Conservation (phyloP, 2,329 filamentous ascomycete species). For the Xylaria sp. region DNA sequence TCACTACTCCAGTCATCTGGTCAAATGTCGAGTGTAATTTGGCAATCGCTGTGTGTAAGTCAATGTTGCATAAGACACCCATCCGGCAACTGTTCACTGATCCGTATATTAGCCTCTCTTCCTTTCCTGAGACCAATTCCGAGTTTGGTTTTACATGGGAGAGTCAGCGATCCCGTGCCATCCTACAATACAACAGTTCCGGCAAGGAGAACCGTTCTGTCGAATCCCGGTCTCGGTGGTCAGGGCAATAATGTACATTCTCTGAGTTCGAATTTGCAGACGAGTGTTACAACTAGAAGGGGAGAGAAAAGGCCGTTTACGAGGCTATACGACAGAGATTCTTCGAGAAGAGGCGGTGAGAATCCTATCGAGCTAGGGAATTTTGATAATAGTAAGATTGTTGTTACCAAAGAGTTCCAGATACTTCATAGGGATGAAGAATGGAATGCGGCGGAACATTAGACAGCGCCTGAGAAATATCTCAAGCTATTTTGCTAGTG, state of each 20-base stretch:
- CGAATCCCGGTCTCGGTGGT: neutral
- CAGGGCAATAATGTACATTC: neutral
- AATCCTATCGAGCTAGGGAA: neutral
- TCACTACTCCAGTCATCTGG: neutral
- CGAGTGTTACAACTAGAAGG: neutral
- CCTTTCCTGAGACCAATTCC: neutral
- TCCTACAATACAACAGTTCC: neutral
- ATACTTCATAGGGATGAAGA: neutral
- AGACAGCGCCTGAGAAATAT: no score
- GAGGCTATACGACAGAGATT: neutral
- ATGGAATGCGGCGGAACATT: no score
- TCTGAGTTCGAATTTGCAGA: neutral
- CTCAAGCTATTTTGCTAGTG: no score
- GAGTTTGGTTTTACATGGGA: neutral
- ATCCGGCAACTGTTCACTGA: neutral
- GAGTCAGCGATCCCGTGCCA: neutral
- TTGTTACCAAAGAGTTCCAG: neutral
- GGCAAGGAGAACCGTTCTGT: neutral
- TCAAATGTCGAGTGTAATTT: conserved; percentile 1
- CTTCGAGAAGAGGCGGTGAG: neutral
- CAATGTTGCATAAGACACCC: neutral
- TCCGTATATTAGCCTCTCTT: neutral
- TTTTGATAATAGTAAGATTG: neutral
- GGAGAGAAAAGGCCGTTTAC: neutral
- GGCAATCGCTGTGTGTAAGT: conserved; percentile 1